Percentiles rank a stretch among this genome's conserved stretches.
Conservation (phyloP, 176 grass and related monocot species). For the Juncus inflexus region DNA sequence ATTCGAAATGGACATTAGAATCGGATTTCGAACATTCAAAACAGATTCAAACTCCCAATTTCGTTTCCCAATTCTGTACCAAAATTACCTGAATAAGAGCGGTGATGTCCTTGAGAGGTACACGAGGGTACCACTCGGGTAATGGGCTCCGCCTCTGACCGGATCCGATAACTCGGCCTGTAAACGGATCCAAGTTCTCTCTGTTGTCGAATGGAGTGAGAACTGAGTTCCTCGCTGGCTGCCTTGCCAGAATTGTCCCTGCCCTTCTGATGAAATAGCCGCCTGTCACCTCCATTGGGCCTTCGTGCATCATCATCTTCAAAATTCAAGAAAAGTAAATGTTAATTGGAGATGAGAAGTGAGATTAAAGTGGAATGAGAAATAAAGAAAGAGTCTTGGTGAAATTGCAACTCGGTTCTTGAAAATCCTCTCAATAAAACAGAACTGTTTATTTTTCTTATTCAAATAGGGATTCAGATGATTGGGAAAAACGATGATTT, state of each 20-base stretch:
- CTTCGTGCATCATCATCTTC: slow-evolving; percentile 13
- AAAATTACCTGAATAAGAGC: slow-evolving; percentile 4
- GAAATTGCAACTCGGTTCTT: too few species aligned
- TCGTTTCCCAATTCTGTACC: too few species aligned
- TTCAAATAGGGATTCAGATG: too few species aligned
- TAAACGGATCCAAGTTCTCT: slow-evolving; percentile 14
- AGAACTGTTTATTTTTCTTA: too few species aligned
- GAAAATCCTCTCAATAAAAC: too few species aligned
- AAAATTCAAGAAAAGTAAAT: background rate
- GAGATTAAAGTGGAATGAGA: background rate
- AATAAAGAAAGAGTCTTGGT: too few species aligned
- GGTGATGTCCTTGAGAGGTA: slow-evolving; percentile 26
- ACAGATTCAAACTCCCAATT: too few species aligned
- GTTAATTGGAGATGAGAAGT: slow-evolving; percentile 10
- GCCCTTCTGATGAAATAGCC: slow-evolving; percentile 20
- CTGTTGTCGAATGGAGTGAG: background rate
- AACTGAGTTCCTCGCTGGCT: background rate
- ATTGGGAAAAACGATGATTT: too few species aligned
- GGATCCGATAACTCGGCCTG: background rate
- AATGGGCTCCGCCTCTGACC: slow-evolving; percentile 11
- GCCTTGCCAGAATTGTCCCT: slow-evolving; percentile 1
- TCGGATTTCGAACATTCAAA: too few species aligned
- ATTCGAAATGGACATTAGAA: too few species aligned
- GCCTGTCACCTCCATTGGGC: background rate
- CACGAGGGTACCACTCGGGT: slow-evolving; percentile 19